Base-by-base conservation (phyloP, 1,284 basidiomycete genomes). In the Schizophyllum commune region DNA sequence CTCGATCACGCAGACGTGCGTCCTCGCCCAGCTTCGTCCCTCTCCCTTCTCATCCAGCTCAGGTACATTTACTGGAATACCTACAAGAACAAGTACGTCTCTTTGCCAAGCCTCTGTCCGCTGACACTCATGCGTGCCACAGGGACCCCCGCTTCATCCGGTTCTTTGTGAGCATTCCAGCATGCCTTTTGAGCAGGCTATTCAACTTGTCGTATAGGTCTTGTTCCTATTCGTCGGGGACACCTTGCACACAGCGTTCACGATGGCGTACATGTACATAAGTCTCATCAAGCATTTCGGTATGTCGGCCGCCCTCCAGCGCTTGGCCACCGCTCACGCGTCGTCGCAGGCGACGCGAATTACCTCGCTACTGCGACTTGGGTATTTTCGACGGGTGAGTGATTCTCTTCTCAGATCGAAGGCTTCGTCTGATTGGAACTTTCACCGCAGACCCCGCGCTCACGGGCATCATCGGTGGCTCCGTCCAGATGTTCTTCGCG, bases 301-400 rank as follows among this genome's bases (percentile, higher is more conserved):
- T 68, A 21, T 55, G 53, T 55, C 3, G 9, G 13, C 2, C 17
- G 9, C 2, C 4, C 13, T 3, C 8, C 3, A 9, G 39, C 13
- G 13, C 13, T 47, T 3, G 17, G 2, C 17, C 3, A 11, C 9
- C 8, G 9, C 39, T 47, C 9, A 47, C 3, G 17, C 17, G 39
- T 17, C 17, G 13, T 58, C 51, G 20, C 47, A 74, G 73, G 60
- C 56, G 67, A 75, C 52, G 59, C 65, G 5, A n/a, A 63, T 7
- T 67, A 64, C 52, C 64, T 76, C 5, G 61, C 61, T 11, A 61
- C 61, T 17, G 71, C 71, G 20, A 66, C 68, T 58, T 74, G 73
- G 74, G 67, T 71, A 6, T 71, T 70, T 59, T 64, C 61, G n/a
- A 71, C 70, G 53, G 70, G 70, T 70, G 61, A 60, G 64, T 66